phyloP scores from a whole-genome alignment of 495 filamentous ascomycete species.

The Copromyces sp. region DNA sequence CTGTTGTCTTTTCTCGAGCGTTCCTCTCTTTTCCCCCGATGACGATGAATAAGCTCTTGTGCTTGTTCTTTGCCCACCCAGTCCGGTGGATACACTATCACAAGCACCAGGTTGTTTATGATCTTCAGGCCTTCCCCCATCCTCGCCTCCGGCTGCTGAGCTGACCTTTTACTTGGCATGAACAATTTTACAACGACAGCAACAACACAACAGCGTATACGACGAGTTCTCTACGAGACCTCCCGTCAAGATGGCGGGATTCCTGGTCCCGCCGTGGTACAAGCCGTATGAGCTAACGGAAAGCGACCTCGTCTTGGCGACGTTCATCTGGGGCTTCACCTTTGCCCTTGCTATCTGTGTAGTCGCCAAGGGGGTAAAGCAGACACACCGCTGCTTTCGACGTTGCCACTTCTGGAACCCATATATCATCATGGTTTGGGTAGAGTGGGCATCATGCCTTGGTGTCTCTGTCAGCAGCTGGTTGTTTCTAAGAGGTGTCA shows the following conservation, averaged over 20 bases:
- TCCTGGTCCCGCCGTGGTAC: conserved; percentile 19
- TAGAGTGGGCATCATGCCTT: conserved; percentile 10
- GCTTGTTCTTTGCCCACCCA: neutral
- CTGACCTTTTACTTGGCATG: neutral
- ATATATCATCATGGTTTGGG: conserved; percentile 27
- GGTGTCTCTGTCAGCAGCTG: conserved; percentile 14
- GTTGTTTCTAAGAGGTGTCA: conserved; percentile 13
- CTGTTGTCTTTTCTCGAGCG: neutral
- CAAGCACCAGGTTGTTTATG: neutral
- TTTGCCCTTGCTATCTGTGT: conserved; percentile 13
- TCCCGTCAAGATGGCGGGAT: conserved; percentile 4
- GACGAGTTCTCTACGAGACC: neutral
- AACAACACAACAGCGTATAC: neutral
- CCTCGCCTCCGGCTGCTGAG: neutral
- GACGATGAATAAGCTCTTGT: neutral
- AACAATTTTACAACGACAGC: neutral
- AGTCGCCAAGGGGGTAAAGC: conserved; percentile 14
- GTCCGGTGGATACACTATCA: neutral
- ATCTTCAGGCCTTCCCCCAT: neutral
- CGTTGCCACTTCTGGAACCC: conserved; percentile 5
- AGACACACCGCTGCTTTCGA: conserved; percentile 14
- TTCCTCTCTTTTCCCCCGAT: neutral
- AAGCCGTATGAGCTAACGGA: neutral
- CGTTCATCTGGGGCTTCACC: conserved; percentile 21
- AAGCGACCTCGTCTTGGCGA: conserved; percentile 15